phyloP scores from a whole-genome alignment of 768 basidiomycete genomes.

The Trichaptum fuscoviolaceum region DNA sequence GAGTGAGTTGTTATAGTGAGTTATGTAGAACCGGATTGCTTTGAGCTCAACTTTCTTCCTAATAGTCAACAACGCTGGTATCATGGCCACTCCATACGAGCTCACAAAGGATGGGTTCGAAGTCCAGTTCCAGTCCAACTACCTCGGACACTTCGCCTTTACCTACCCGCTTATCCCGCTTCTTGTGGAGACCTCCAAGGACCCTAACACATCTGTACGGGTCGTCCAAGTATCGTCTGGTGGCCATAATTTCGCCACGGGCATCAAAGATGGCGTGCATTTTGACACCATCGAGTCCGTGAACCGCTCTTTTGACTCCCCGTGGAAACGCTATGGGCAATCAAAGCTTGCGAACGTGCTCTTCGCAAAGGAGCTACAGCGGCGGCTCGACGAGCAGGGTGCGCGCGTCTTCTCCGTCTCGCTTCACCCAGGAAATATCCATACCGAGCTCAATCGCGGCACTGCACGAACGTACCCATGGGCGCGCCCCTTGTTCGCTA shows the following conservation, averaged over 20 bases:
- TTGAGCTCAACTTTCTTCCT: not conserved
- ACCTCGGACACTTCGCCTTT: constrained; percentile 20
- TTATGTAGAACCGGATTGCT: not conserved
- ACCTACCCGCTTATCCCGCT: constrained; percentile 13
- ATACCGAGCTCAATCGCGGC: constrained; percentile 7
- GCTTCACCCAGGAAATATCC: constrained; percentile 2
- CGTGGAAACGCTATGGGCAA: constrained; percentile 10
- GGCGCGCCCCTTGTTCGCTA: not conserved
- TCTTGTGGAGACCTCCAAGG: constrained; percentile 15
- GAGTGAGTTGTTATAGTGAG: not conserved
- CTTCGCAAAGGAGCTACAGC: constrained; percentile 13
- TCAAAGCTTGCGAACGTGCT: constrained; percentile 16
- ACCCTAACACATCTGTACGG: constrained; percentile 2
- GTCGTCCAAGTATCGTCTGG: constrained; percentile 4
- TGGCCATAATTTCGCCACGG: constrained; percentile 2
- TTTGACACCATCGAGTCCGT: constrained; percentile 5
- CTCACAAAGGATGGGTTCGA: constrained; percentile 8
- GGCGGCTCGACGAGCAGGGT: constrained; percentile 2
- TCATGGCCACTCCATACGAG: constrained; percentile 18
- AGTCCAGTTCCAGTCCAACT: constrained; percentile 15
- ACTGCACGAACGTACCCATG: constrained; percentile 3
- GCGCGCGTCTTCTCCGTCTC: not conserved
- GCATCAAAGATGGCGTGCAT: not conserved
- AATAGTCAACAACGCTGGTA: not conserved
- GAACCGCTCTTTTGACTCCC: constrained; percentile 5